Conservation (phyloP, 164 flowering plant genomes). For the Chimonanthus salicifolius region DNA sequence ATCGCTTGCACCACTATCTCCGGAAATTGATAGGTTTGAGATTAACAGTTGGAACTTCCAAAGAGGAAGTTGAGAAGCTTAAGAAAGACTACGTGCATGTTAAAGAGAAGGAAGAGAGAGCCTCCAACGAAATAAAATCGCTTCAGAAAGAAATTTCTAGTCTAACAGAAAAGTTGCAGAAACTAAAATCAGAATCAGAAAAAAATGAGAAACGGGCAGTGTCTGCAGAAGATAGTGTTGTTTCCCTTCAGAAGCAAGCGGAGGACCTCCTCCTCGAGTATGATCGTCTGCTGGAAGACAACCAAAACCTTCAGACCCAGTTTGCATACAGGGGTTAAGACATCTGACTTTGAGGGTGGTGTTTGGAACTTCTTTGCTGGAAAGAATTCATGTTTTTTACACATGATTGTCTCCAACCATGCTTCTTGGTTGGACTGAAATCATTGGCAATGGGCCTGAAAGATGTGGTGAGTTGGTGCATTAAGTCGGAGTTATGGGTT, state of each 20-base stretch:
- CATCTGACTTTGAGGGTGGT: neutral
- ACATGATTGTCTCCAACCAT: neutral
- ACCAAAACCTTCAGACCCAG: conserved; percentile 78
- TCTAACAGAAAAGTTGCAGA: conserved; percentile 48
- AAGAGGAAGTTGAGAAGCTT: conserved; percentile 59
- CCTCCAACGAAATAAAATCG: conserved; percentile 40
- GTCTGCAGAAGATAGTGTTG: conserved; percentile 73
- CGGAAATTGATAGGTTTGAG: conserved; percentile 48
- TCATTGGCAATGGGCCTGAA: neutral
- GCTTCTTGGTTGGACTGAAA: neutral
- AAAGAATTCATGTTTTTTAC: neutral
- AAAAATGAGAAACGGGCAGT: conserved; percentile 61
- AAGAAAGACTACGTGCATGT: conserved; percentile 44
- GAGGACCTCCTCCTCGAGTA: conserved; percentile 90
- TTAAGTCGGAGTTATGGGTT: neutral
- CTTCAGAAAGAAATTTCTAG: conserved; percentile 50
- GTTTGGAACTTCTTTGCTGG: neutral
- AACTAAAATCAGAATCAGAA: conserved; percentile 52
- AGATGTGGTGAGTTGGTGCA: neutral
- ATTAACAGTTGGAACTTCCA: conserved; percentile 38
- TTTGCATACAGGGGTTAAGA: conserved; percentile 22
- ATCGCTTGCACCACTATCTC: conserved; percentile 79
- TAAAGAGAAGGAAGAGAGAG: conserved; percentile 65
- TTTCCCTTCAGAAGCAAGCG: conserved; percentile 83
- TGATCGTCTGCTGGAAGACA: conserved; percentile 81